Evolutionary conservation across 2,329 filamentous ascomycete species (phyloP).

Genomic region (Seiridium unicorne): DNA sequence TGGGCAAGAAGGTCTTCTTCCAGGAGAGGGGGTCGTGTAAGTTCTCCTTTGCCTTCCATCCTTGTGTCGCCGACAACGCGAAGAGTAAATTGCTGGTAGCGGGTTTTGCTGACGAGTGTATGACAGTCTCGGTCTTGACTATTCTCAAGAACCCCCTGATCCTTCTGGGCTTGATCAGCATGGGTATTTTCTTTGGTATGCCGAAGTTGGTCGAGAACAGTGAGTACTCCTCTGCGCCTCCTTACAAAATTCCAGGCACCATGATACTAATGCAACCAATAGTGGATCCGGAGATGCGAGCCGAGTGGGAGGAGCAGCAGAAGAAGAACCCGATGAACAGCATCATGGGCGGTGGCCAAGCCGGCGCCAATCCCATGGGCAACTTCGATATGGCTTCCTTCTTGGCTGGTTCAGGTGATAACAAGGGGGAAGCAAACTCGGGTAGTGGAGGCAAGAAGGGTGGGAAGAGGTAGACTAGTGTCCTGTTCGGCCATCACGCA

Average conservation of each 20-base stretch:
- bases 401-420: slow-evolving; percentile 54
- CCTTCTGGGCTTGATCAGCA: slow-evolving; percentile 79
- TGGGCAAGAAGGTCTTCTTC: slow-evolving; percentile 72
- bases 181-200: slow-evolving; percentile 86
- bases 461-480: slow-evolving; percentile 32
- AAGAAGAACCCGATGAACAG: slow-evolving; percentile 69
- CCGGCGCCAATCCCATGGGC: slow-evolving; percentile 42
- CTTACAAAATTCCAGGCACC: not conserved
- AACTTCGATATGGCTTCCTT: slow-evolving; percentile 64
- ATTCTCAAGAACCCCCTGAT: slow-evolving; percentile 97
- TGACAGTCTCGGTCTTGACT: slow-evolving; percentile 70
- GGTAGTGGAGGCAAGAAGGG: slow-evolving; percentile 35
- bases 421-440: slow-evolving; percentile 22
- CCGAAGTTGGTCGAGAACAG: slow-evolving; percentile 95
- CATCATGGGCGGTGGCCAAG: slow-evolving; percentile 44
- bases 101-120: not conserved
- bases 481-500: no score
- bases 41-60: slow-evolving; percentile 31
- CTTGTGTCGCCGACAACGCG: not conserved
- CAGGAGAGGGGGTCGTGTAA: slow-evolving; percentile 73
- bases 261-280: slow-evolving; percentile 10
- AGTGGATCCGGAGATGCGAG: slow-evolving; percentile 97
- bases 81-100: not conserved
- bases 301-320: slow-evolving; percentile 89
- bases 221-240: slow-evolving; percentile 46